phyloP scores from a whole-genome alignment of 306 rosid genomes.

The Vigna trinervia region DNA sequence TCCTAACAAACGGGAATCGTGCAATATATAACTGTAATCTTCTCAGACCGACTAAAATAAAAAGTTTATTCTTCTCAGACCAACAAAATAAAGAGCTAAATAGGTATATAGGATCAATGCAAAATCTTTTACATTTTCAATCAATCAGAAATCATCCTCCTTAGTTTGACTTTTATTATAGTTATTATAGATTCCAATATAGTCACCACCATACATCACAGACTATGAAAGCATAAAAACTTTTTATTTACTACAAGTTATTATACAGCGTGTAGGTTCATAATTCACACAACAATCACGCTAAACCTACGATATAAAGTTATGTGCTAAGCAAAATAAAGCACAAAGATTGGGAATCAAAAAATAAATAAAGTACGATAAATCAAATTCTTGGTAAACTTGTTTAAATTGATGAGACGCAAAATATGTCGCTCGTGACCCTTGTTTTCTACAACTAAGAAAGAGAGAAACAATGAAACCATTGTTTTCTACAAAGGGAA shows the following conservation, averaged over 20 bases:
- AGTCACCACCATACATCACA: no score
- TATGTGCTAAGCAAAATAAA: not conserved
- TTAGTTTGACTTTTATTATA: not conserved
- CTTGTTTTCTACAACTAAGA: not conserved
- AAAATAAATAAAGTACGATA: not conserved
- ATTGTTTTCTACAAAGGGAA: not conserved
- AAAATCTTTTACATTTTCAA: not conserved
- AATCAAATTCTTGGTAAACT: not conserved
- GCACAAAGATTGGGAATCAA: not conserved
- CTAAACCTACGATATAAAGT: not conserved
- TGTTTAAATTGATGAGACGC: not conserved
- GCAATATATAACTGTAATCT: not conserved
- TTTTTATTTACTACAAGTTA: not conserved
- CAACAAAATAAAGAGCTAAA: conserved; percentile 3
- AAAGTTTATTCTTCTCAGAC: not conserved
- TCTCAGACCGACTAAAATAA: not conserved
- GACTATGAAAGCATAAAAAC: no score
- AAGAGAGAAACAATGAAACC: not conserved
- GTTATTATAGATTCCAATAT: no score
- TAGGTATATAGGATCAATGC: not conserved
- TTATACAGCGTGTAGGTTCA: not conserved
- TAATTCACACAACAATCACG: not conserved
- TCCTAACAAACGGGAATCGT: conserved; percentile 53
- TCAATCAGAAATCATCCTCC: not conserved
- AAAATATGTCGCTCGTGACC: not conserved